These are phyloP conservation scores for Cutaneotrichosporon spelunceum DNA, from an alignment of 1,284 basidiomycete species.

Conservation along the genomic window DNA sequence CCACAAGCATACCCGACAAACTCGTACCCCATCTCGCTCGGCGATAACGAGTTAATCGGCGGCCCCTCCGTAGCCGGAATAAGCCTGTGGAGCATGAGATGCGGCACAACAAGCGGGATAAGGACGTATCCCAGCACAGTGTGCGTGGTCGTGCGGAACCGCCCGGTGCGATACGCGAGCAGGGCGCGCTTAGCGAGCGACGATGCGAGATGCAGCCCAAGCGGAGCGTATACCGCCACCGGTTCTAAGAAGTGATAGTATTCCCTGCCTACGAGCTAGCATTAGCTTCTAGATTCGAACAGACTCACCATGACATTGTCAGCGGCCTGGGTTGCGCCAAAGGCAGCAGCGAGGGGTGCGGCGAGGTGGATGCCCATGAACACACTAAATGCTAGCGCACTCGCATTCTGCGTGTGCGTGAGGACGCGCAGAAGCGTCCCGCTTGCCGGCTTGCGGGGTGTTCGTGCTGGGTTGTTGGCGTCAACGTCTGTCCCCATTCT, in stretches of 20 bases:
- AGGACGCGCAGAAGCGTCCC: slow-evolving; percentile 35
- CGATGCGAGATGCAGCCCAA: slow-evolving; percentile 36
- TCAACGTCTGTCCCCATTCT: background rate
- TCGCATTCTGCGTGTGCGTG: slow-evolving; percentile 45
- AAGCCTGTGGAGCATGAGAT: slow-evolving; percentile 37
- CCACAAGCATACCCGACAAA: slow-evolving; percentile 41
- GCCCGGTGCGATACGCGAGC: slow-evolving; percentile 19
- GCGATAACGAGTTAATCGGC: slow-evolving; percentile 36
- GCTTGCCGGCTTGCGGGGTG: background rate
- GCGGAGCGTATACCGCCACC: slow-evolving; percentile 36
- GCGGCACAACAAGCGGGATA: slow-evolving; percentile 33
- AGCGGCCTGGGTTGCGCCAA: slow-evolving; percentile 36
- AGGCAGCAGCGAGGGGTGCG: slow-evolving; percentile 40
- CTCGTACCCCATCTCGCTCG: slow-evolving; percentile 44
- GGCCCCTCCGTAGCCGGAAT: slow-evolving; percentile 30
- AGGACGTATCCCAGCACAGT: slow-evolving; percentile 33
- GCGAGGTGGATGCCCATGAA: slow-evolving; percentile 45
- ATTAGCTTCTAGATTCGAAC: background rate
- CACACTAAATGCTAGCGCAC: slow-evolving; percentile 41
- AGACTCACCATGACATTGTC: slow-evolving; percentile 42
- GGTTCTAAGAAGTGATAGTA: slow-evolving; percentile 45
- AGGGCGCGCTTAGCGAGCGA: slow-evolving; percentile 31
- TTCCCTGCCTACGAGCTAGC: slow-evolving; percentile 40
- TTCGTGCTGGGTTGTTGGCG: no score
- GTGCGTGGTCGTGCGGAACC: slow-evolving; percentile 23